Conservation (phyloP, 495 filamentous ascomycete genomes). For the Margaritispora aquatica region DNA sequence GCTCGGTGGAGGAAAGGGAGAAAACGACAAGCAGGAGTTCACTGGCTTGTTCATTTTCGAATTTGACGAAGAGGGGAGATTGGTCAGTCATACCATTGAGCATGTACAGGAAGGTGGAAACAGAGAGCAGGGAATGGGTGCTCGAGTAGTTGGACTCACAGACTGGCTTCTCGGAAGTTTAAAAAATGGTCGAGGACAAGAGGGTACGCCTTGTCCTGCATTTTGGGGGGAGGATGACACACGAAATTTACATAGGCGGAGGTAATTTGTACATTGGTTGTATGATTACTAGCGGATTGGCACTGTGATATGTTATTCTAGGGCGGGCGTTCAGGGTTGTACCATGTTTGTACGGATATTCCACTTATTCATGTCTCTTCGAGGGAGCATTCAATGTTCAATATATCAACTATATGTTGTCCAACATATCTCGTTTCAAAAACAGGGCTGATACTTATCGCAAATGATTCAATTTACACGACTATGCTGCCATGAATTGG, state of each 20-base stretch:
- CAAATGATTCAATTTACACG: too few relatives aligned
- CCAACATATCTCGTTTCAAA: too few relatives aligned
- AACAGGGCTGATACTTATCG: too few relatives aligned
- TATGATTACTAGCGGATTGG: background rate
- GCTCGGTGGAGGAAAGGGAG: slow-evolving; percentile 30
- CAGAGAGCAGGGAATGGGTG: slow-evolving; percentile 54
- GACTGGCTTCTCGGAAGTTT: slow-evolving; percentile 78
- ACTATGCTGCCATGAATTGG: too few relatives aligned
- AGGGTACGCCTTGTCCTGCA: slow-evolving; percentile 23
- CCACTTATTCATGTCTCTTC: background rate
- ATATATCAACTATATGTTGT: background rate
- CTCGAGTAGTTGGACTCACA: slow-evolving; percentile 76
- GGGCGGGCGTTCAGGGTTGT: background rate
- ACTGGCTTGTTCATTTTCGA: slow-evolving; percentile 89
- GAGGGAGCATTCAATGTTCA: background rate
- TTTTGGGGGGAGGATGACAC: slow-evolving; percentile 33
- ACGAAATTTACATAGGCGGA: slow-evolving; percentile 38
- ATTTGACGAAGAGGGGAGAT: slow-evolving; percentile 84
- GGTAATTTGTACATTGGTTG: background rate
- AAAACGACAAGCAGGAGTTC: slow-evolving; percentile 51
- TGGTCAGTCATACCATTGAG: slow-evolving; percentile 86
- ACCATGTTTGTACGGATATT: background rate
- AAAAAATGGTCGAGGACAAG: slow-evolving; percentile 31
- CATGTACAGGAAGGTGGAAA: slow-evolving; percentile 75
- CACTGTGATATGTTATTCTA: too few relatives aligned